Conservation (phyloP, 2,329 filamentous ascomycete genomes). For the Botryotinia globosa region DNA sequence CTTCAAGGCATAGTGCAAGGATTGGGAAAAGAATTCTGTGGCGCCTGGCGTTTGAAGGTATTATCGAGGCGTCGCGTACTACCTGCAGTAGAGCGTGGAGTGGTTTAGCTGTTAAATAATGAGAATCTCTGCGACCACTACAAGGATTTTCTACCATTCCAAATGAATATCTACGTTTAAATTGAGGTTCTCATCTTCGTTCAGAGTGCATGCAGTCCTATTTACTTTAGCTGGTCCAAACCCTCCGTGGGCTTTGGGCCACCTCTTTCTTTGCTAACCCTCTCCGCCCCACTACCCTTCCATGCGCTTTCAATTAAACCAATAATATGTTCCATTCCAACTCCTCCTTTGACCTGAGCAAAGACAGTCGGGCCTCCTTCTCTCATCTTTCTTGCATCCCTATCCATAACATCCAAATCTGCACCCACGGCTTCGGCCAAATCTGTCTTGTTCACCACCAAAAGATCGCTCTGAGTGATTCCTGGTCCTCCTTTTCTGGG, state of each 20-base stretch:
- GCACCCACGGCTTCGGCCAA: constrained; percentile 86
- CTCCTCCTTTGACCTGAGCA: constrained; percentile 91
- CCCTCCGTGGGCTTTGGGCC: constrained; percentile 58
- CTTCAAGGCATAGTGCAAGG: constrained; percentile 5
- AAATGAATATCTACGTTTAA: not conserved
- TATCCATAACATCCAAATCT: constrained; percentile 89
- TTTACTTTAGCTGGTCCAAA: constrained; percentile 45
- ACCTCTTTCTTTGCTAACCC: constrained; percentile 51
- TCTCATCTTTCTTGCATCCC: constrained; percentile 89
- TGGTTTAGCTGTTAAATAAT: not conserved
- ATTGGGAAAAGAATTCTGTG: constrained; percentile 2
- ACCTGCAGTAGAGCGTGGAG: not conserved
- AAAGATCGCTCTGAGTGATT: constrained; percentile 91
- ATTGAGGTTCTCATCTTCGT: not conserved
- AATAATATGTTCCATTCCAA: constrained; percentile 82
- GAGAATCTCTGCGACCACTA: not conserved
- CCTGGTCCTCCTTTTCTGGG: constrained; percentile 93
- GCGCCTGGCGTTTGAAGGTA: constrained; percentile 17
- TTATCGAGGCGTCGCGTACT: not conserved
- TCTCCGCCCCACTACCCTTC: constrained; percentile 82
- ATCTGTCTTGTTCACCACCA: constrained; percentile 98
- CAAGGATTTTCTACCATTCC: not conserved
- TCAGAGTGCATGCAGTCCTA: not conserved
- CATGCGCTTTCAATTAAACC: constrained; percentile 87
- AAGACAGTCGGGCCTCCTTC: constrained; percentile 95